These are phyloP conservation scores for Hypoxylon fuscum DNA, from an alignment of 495 filamentous ascomycete species.

Conservation along the genomic window DNA sequence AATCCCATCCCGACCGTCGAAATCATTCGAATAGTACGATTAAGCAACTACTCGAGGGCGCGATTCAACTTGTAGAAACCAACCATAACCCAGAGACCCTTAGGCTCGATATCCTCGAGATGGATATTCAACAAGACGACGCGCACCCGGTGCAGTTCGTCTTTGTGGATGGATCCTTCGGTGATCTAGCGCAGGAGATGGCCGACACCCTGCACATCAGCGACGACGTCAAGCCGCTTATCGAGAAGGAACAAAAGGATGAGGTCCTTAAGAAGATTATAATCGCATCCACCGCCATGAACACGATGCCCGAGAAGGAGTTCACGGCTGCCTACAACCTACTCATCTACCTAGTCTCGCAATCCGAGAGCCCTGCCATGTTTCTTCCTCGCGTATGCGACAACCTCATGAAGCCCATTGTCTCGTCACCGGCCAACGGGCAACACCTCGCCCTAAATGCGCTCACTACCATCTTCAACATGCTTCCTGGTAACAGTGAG, in stretches of 20 bases:
- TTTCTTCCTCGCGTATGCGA: slow-evolving; percentile 88
- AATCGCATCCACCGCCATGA: slow-evolving; percentile 73
- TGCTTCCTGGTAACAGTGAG: slow-evolving; percentile 75
- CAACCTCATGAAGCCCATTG: slow-evolving; percentile 85
- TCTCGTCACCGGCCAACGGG: slow-evolving; percentile 84
- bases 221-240: slow-evolving; percentile 75
- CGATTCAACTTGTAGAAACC: too few species aligned
- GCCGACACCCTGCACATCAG: slow-evolving; percentile 79
- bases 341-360: slow-evolving; percentile 88
- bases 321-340: slow-evolving; percentile 96
- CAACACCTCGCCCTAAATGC: slow-evolving; percentile 83
- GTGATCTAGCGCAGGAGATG: slow-evolving; percentile 88
- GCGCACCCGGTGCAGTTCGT: slow-evolving; percentile 54
- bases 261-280: slow-evolving; percentile 90
- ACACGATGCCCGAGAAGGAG: slow-evolving; percentile 90
- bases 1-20: too few species aligned
- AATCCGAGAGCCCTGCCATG: slow-evolving; percentile 80
- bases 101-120: too few species aligned
- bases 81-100: too few species aligned
- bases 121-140: too few species aligned
- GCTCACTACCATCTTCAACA: slow-evolving; percentile 97
- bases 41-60: too few species aligned
- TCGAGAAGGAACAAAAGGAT: slow-evolving; percentile 77
- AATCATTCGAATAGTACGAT: too few species aligned
- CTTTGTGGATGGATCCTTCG: slow-evolving; percentile 91